A percentile compares a stretch with the other conserved stretches of the same genome.
Conservation (phyloP, 805 yeast species). For the Barnettozyma sp. region DNA sequence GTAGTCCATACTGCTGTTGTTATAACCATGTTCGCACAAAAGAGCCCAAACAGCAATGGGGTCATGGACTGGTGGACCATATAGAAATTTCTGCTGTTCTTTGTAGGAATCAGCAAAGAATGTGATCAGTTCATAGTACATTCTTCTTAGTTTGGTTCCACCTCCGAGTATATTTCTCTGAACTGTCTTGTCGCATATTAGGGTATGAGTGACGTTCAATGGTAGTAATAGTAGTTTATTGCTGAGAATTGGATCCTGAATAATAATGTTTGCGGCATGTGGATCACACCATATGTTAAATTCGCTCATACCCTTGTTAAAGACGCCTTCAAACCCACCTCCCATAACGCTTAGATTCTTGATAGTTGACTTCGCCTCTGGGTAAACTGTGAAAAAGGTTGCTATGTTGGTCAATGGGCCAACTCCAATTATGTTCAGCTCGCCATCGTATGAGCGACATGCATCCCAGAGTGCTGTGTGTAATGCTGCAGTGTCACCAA, state of each 20-base stretch:
- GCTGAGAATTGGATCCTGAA: conserved; percentile 38
- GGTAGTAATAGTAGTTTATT: conserved; percentile 53
- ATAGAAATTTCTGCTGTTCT: conserved; percentile 33
- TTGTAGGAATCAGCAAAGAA: conserved; percentile 43
- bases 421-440: conserved; percentile 59
- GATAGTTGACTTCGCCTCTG: conserved; percentile 44
- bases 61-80: conserved; percentile 78
- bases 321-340: conserved; percentile 40
- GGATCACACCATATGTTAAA: conserved; percentile 76
- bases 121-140: conserved; percentile 47
- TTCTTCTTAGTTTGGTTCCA: conserved; percentile 40
- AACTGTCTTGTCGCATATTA: conserved; percentile 41
- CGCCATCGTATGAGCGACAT: conserved; percentile 36
- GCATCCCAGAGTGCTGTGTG: conserved; percentile 31
- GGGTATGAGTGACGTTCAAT: conserved; percentile 63
- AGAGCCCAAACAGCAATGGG: conserved; percentile 63
- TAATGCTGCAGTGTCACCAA: conserved; percentile 36
- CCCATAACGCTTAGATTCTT: conserved; percentile 69
- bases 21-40: conserved; percentile 29
- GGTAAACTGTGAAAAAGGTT: conserved; percentile 44
- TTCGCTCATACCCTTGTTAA: conserved; percentile 47
- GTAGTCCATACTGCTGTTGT: conserved; percentile 16
- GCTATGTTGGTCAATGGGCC: conserved; percentile 77
- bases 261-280: conserved; percentile 55
- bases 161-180: conserved; percentile 31